Conservation (phyloP, 1,284 basidiomycete genomes). For the Mixia osmundae region DNA sequence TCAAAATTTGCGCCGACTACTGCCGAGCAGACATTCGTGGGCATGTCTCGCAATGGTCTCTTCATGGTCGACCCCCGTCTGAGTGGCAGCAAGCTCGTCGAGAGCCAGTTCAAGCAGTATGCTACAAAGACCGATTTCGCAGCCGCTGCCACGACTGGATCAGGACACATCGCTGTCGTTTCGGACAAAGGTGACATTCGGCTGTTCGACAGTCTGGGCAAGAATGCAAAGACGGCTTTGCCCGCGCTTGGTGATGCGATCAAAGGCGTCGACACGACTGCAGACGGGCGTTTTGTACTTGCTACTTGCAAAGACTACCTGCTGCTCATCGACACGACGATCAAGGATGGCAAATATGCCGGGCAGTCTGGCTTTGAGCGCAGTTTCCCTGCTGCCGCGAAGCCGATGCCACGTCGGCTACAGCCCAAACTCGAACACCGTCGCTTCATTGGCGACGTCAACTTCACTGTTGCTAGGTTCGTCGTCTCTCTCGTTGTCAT, state of each 20-base stretch:
- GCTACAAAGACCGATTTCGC: conserved; percentile 88
- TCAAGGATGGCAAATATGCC: conserved; percentile 9
- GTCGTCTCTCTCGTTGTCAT: conserved; percentile 8
- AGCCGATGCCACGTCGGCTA: conserved; percentile 71
- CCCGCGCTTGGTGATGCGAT: conserved; percentile 90
- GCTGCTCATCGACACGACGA: conserved; percentile 81
- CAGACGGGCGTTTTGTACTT: conserved; percentile 81
- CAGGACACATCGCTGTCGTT: conserved; percentile 72
- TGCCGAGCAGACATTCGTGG: conserved; percentile 74
- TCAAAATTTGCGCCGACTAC: conserved; percentile 91
- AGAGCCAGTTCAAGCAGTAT: conserved; percentile 91
- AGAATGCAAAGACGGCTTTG: conserved; percentile 97
- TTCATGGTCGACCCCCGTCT: conserved; percentile 92
- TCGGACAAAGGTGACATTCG: conserved; percentile 93
- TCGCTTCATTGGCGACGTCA: conserved; percentile 54
- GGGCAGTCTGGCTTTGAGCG: conserved; percentile 25
- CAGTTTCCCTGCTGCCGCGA: conserved; percentile 79
- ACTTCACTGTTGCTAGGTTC: conserved; percentile 75
- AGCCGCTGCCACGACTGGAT: conserved; percentile 64
- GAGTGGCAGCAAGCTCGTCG: conserved; percentile 75
- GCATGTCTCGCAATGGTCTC: conserved; percentile 74
- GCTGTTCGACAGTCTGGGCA: conserved; percentile 85
- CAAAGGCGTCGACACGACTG: conserved; percentile 77
- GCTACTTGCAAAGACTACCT: conserved; percentile 91
- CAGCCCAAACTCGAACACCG: conserved; percentile 81